These are phyloP conservation scores for Boletus rubroflammeus DNA, from an alignment of 768 basidiomycete genomes.

Conservation along the genomic window DNA sequence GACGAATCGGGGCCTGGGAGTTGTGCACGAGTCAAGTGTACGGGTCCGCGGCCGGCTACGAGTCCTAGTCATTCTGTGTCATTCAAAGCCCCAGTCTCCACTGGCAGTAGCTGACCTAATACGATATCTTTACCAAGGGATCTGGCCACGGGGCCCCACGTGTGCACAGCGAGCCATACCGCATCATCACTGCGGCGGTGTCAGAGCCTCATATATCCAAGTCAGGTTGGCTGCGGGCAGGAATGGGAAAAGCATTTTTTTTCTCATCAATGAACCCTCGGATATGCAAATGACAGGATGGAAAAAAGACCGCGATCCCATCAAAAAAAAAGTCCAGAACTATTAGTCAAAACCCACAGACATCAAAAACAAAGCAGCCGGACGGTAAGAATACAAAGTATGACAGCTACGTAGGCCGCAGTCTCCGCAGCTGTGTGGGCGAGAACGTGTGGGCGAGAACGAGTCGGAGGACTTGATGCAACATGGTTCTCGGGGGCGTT, in stretches of 20 bases:
- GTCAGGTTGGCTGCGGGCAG: neutral
- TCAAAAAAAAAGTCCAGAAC: neutral
- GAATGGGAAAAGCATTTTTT: neutral
- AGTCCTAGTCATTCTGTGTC: slow-evolving; percentile 2
- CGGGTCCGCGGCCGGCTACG: neutral
- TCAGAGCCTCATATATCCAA: slow-evolving; percentile 1
- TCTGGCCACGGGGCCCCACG: neutral
- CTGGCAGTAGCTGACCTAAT: too few species aligned
- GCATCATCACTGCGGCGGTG: slow-evolving; percentile 3
- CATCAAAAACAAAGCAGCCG: slow-evolving; percentile 17
- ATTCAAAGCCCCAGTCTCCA: neutral
- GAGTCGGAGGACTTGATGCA: neutral
- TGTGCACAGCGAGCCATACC: neutral
- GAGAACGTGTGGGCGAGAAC: neutral
- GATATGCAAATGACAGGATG: neutral
- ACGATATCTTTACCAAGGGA: too few species aligned
- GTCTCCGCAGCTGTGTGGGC: slow-evolving; percentile 12
- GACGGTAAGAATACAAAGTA: slow-evolving; percentile 15
- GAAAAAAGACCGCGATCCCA: neutral
- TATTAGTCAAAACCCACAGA: neutral
- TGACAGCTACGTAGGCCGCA: slow-evolving; percentile 9
- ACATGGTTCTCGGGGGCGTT: neutral
- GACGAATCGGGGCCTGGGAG: neutral
- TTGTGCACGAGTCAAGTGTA: neutral
- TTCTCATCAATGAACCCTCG: neutral